Evolutionary conservation across 306 rosid species (phyloP).

Genomic region (Senna tora): DNA sequence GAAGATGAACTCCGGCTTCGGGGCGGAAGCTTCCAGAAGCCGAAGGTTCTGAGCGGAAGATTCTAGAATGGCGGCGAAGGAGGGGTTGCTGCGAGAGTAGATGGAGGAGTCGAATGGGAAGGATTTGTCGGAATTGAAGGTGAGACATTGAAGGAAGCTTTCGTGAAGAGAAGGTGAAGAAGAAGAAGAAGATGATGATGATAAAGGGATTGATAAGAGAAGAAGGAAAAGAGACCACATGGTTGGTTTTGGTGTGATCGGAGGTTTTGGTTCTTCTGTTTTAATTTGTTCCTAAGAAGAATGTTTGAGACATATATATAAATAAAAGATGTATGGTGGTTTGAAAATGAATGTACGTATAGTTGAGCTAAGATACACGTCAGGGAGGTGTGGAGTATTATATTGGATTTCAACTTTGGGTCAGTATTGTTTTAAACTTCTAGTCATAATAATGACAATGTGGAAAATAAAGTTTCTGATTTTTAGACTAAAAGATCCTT

Average conservation of each 20-base stretch:
- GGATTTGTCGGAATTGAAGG: conserved; percentile 43
- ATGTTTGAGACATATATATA: conserved; percentile 15
- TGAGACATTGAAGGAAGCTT: conserved; percentile 52
- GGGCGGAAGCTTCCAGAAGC: conserved; percentile 52
- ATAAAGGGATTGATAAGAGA: conserved; percentile 42
- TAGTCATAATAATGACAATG: conserved; percentile 29
- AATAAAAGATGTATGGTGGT: conserved; percentile 6
- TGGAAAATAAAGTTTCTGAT: no score
- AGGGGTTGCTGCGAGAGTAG: conserved; percentile 41
- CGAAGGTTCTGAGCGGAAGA: conserved; percentile 67
- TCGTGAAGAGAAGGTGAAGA: conserved; percentile 48
- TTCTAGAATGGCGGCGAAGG: conserved; percentile 45
- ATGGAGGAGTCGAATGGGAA: conserved; percentile 45
- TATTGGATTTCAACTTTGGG: conserved; percentile 35
- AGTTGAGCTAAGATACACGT: conserved; percentile 50
- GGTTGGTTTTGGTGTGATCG: conserved; percentile 20
- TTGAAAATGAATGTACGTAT: conserved; percentile 28
- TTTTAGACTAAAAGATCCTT: no score
- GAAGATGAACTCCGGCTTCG: conserved; percentile 76
- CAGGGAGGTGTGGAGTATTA: conserved; percentile 43
- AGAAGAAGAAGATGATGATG: conserved; percentile 42
- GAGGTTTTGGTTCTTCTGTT: conserved; percentile 27
- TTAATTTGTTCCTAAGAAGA: conserved; percentile 32
- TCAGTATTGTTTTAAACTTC: conserved; percentile 24
- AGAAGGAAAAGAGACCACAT: conserved; percentile 49